Base-by-base conservation (phyloP, 495 filamentous ascomycete genomes). In the Penicillium goetzii region DNA sequence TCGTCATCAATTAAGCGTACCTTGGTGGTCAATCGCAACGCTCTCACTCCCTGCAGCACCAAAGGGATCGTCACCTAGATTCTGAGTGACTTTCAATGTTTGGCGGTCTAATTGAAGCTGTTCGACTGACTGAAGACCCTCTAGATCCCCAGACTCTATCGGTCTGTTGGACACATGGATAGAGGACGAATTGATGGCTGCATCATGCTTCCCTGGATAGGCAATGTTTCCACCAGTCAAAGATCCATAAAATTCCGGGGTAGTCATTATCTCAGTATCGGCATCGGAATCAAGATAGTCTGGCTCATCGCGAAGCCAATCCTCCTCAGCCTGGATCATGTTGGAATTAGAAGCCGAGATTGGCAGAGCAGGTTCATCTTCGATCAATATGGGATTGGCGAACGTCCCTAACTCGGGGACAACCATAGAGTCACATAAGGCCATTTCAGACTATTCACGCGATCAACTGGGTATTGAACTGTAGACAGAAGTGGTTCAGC, bases 371-470 rank as follows among this genome's bases (percentile, higher is more conserved):
- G 10, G 41, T 19, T 59, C n/a, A 59, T 50, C 40, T 49, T 17
- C 25, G 38, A 59, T 33, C 12, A 47, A 23, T 49, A 59, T 49
- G 25, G 40, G 40, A 59, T 59, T 59, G 40, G 19, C 26, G 21
- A 26, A 33, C 56, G 40, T 59, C n/a, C 56, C 56, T 33, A 33
- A 59, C 56, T 59, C 56, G 1, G 36, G 38, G 56, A 36, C 21
- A 59, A 50, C 28, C 21, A 47, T 59, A 32, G 56, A 47, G 56
- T 47, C 38, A 25, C 25, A 21, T 6, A 47, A 10, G 56, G 32
- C 56, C n/a, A 59, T n/a, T 59, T 59, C 56, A 59, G 26, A 36
- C 41, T 28, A 59, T 59, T 59, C 43, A 59, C 28, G 28, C 19
- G n/a, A 23, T 17, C n/a, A 23, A 49, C 17, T 49, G 5, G 45